Evolutionary conservation across 2,329 filamentous ascomycete species (phyloP).

Genomic region (Fusarium marasasianum): DNA sequence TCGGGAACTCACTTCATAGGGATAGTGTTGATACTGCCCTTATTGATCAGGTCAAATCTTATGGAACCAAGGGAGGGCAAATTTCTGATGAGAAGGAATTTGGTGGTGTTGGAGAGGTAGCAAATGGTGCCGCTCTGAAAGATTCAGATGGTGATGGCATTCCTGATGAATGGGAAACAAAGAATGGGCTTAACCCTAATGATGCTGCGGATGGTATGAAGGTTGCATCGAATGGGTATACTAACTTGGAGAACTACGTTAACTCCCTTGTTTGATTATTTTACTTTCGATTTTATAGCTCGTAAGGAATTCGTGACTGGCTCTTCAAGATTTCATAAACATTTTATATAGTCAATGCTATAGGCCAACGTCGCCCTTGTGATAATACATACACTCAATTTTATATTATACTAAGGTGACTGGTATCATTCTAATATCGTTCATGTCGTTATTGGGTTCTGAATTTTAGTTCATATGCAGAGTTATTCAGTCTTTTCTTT

Average conservation of each 20-base stretch:
- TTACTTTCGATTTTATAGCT: neutral
- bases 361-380: too few species aligned
- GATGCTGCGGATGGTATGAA: conserved; percentile 53
- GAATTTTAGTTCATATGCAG: neutral
- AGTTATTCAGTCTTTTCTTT: neutral
- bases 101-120: conserved; percentile 52
- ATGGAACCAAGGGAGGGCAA: conserved; percentile 54
- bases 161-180: conserved; percentile 57
- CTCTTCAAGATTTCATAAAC: neutral
- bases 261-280: conserved; percentile 54
- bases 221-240: conserved; percentile 54
- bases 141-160: conserved; percentile 62
- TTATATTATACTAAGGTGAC: neutral
- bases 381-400: neutral
- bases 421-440: too few species aligned
- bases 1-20: conserved; percentile 55
- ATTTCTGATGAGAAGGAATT: conserved; percentile 58
- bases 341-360: neutral
- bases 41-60: conserved; percentile 56
- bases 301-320: neutral
- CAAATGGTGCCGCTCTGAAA: conserved; percentile 49
- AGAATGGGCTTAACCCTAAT: conserved; percentile 53
- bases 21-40: conserved; percentile 56
- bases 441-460: neutral
- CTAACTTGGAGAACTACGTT: conserved; percentile 60